Evolutionary conservation across 257 asterid genomes (phyloP).

Genomic region (Buddleja alternifolia): DNA sequence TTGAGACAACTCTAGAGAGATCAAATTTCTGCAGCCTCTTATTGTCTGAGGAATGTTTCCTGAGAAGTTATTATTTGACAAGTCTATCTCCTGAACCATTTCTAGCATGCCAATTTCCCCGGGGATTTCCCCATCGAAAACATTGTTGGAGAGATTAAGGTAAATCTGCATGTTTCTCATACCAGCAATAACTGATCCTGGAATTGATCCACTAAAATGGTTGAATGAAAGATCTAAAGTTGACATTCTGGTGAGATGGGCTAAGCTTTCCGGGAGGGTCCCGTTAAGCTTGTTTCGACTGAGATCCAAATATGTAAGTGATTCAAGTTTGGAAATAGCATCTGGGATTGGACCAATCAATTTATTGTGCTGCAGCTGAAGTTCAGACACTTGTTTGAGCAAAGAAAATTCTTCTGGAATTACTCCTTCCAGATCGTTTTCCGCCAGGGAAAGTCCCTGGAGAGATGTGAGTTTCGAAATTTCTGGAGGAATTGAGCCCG

Average conservation of each 20-base stretch:
- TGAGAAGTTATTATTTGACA: constrained; percentile 65
- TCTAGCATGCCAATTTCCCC: constrained; percentile 57
- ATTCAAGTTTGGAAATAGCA: constrained; percentile 48
- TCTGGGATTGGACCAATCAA: constrained; percentile 60
- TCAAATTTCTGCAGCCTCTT: constrained; percentile 59
- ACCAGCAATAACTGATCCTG: constrained; percentile 48
- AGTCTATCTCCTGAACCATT: constrained; percentile 77
- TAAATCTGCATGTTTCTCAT: constrained; percentile 65
- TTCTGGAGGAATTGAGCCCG: constrained; percentile 61
- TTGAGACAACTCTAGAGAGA: constrained; percentile 62
- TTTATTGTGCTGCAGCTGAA: constrained; percentile 54
- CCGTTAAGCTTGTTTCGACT: constrained; percentile 76
- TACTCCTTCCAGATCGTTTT: constrained; percentile 55
- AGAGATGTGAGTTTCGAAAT: constrained; percentile 57
- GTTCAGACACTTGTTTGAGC: constrained; percentile 57
- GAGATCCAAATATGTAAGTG: constrained; percentile 59
- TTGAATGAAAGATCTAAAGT: constrained; percentile 67
- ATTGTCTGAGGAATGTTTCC: constrained; percentile 58
- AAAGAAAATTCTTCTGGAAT: constrained; percentile 57
- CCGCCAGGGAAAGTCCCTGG: constrained; percentile 59
- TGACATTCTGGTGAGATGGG: constrained; percentile 43
- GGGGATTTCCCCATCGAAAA: constrained; percentile 61
- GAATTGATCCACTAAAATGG: constrained; percentile 53
- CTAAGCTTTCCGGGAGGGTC: constrained; percentile 54
- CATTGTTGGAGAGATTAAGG: constrained; percentile 70